Base-by-base conservation (phyloP, 768 basidiomycete genomes). In the Suillus alpinus region DNA sequence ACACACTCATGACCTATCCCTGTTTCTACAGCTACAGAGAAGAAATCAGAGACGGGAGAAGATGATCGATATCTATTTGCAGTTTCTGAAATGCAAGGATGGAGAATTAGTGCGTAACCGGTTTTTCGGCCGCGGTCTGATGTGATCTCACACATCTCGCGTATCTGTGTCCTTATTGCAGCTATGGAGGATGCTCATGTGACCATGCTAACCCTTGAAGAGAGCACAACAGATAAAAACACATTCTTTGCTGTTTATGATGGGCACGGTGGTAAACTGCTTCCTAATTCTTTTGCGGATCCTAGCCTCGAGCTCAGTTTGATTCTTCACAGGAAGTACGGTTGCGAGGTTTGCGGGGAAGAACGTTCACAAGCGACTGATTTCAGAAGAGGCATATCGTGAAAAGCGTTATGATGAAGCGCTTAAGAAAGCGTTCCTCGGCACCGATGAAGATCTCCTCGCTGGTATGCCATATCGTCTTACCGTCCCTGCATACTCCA, bases 161-260 rank as follows among this genome's bases (percentile, higher is more conserved):
- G 66, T 65, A 59, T 62, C 56, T 57, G 62, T 44, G 62, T 62
- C 55, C 56, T 57, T 61, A 36, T 60, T 62, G 56, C 70, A 99
- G 96, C 88, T 67, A 98, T 99, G 97, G 97, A 99, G 78, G 96
- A 99, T 69, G 86, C 96, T 1, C 96, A 98, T 75, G 81, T 91
- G 18, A 81, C 85, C 41, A 76, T 91, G 31, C 78, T 95, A 50
- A 80, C 86, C 63, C 78, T 97, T 60, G 87, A 90, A 60, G 81
- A 81, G 44, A 77, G 64, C 67, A 62, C 61, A 34, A 71, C 76
- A 1, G 73, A 78, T 41, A 76, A 78, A 6, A 91, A 88, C 71
- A 83, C 92, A 0, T 95, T 98, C 78, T 97, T 98, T 68, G 96
- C 91, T 32, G 95, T 99, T 1, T 98, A 97, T 70, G 97, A 99